Conservation (phyloP, 306 rosid species). For the apple (Malus domestica) region DNA sequence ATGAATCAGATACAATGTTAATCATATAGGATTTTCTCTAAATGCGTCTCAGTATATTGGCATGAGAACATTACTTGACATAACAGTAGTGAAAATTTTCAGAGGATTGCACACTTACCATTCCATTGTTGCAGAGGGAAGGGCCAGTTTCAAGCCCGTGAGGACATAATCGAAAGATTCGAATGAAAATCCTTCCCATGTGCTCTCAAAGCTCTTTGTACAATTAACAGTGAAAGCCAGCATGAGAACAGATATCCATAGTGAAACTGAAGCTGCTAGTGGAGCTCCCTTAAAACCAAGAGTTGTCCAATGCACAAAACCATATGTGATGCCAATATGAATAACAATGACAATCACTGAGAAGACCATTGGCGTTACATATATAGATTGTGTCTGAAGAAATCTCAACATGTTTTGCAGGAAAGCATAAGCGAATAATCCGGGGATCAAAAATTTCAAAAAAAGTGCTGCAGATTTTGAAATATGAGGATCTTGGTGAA, state of each 20-base stretch:
- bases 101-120: constrained; percentile 41
- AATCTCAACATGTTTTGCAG: constrained; percentile 68
- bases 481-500: constrained; percentile 57
- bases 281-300: constrained; percentile 62
- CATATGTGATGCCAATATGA: constrained; percentile 48
- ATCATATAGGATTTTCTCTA: neutral
- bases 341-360: constrained; percentile 36
- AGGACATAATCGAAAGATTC: constrained; percentile 35
- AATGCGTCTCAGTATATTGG: neutral
- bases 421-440: constrained; percentile 56
- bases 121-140: constrained; percentile 73
- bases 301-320: constrained; percentile 37
- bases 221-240: constrained; percentile 31
- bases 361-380: constrained; percentile 45
- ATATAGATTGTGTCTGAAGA: constrained; percentile 61
- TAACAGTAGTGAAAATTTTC: neutral
- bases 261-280: constrained; percentile 48
- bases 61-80: neutral
- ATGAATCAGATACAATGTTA: neutral
- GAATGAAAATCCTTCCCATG: constrained; percentile 70
- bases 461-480: constrained; percentile 49
- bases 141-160: constrained; percentile 48
- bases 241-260: constrained; percentile 43
- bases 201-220: constrained; percentile 38
- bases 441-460: constrained; percentile 53